Conservation (phyloP, 352 stramenopile genomes). For the Phytophthora ohioensis region DNA sequence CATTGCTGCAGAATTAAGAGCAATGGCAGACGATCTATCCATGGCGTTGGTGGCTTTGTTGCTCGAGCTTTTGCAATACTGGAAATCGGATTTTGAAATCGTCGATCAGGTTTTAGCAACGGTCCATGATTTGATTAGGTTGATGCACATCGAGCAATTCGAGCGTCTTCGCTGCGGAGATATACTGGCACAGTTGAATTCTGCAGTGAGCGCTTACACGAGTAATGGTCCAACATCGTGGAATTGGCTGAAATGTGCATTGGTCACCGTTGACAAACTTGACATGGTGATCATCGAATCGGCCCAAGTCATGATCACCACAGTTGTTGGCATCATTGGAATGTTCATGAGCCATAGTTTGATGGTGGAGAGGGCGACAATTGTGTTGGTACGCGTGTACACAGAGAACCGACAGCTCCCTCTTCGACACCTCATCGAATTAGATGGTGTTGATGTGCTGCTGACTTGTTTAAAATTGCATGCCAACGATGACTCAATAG, state of each 20-base stretch:
- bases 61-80: constrained; percentile 29
- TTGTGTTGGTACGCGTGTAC: constrained; percentile 22
- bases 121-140: constrained; percentile 4
- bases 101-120: constrained; percentile 24
- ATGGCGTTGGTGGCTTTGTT: constrained; percentile 22
- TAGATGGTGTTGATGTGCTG: constrained; percentile 22
- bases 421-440: constrained; percentile 27
- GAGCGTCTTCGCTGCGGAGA: background rate
- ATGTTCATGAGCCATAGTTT: constrained; percentile 39
- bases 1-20: constrained; percentile 12
- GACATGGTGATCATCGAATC: constrained; percentile 17
- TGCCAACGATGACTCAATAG: constrained; percentile 30
- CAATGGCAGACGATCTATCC: background rate
- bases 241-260: constrained; percentile 36
- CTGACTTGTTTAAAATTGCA: constrained; percentile 34
- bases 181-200: constrained; percentile 24
- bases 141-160: background rate
- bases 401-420: constrained; percentile 19
- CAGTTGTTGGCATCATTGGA: constrained; percentile 15
- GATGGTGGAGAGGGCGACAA: constrained; percentile 29
- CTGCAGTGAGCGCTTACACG: constrained; percentile 13
- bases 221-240: constrained; percentile 18
- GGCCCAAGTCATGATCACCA: constrained; percentile 7
- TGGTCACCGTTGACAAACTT: constrained; percentile 17
- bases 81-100: constrained; percentile 33